Evolutionary conservation across 108 stramenopile species (phyloP), one percentile per base, ranked within the genome.

Genomic region (Skeletonema grethae): DNA sequence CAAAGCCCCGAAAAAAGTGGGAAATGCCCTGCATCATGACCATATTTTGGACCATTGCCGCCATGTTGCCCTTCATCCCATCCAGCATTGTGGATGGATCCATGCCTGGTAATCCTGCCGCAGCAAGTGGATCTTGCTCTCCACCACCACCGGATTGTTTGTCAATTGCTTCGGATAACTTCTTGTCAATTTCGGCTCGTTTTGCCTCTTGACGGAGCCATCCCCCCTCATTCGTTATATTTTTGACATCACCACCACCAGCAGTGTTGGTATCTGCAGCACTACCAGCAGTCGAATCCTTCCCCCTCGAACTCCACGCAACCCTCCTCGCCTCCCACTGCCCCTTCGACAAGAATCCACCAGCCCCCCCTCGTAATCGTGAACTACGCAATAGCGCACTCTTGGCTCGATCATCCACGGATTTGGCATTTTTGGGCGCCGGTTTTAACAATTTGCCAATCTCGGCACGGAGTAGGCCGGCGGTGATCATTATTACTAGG

Each of bases 21-120:
- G 86, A 86, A 56, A 98, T 96, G n/a, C 93, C 95, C 62, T 94
- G 93, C 97, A 98, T 98, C 97, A 99, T 98, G 64, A 97, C 93
- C 96, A 99, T 98, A 68, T 99, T 98, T 64, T 98, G 98, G 0
- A 98, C 89, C 94, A 98, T 97, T 57, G 95, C 97, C 5, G 88
- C 90, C 87, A 97, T 96, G 57, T 97, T 93, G 34, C 96, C 96
- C 76, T 95, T 92, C 87, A 97, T 84, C 45, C 80, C 82, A 43
- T 87, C 87, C 84, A 85, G 90, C 88, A 90, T 91, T 43, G 82
- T 74, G 63, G 79, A 74, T 15, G 90, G 88, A 67, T 91, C 82
- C 81, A 83, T 77, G 5, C 84, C 72, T 59, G 85, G 76, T 62
- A 81, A 60, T 11, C 18, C 22, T 8, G 70, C 71, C 1, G 73